Percentiles rank a stretch among this genome's conserved stretches.
These are phyloP conservation scores for Lotmaria passim DNA, from an alignment of 208 protist genomes.

Conservation along the genomic window DNA sequence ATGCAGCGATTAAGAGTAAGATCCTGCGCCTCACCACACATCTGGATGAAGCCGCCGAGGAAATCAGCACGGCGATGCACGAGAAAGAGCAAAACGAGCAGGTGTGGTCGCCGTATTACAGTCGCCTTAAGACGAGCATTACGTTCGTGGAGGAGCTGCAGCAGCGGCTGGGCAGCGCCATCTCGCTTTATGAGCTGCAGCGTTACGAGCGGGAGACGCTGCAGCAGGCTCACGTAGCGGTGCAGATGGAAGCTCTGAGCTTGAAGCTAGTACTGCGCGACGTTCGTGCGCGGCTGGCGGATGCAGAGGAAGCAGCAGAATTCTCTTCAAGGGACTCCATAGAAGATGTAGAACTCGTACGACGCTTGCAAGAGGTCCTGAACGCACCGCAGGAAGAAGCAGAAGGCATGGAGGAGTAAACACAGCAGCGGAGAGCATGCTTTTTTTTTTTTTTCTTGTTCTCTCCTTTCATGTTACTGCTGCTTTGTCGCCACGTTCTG, in stretches of 20 bases:
- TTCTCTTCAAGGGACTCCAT: background rate
- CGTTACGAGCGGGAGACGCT: slow-evolving; percentile 73
- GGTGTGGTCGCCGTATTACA: slow-evolving; percentile 46
- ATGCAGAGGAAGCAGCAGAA: background rate
- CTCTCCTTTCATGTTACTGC: too few relatives aligned
- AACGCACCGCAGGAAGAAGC: background rate
- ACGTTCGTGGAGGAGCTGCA: slow-evolving; percentile 48
- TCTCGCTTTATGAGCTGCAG: slow-evolving; percentile 61
- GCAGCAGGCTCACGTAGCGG: slow-evolving; percentile 50
- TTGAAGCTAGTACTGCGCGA: slow-evolving; percentile 60
- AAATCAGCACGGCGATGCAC: slow-evolving; percentile 14
- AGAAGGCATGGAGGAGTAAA: background rate
- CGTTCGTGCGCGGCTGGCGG: slow-evolving; percentile 32
- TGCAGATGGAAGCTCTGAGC: slow-evolving; percentile 60
- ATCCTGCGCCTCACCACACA: slow-evolving; percentile 2
- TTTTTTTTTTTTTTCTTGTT: slow-evolving; percentile 12
- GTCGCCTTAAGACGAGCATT: slow-evolving; percentile 42
- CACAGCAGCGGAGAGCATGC: background rate
- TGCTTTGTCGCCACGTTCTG: too few relatives aligned
- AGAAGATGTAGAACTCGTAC: slow-evolving; percentile 21
- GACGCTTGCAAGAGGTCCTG: slow-evolving; percentile 27
- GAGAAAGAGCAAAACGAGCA: slow-evolving; percentile 26
- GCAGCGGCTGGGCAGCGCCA: slow-evolving; percentile 44
- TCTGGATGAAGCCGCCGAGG: slow-evolving; percentile 17
- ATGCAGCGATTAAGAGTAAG: background rate